Base-by-base conservation (phyloP, 148 eudicot genomes). In the Nepenthes mirabilis region DNA sequence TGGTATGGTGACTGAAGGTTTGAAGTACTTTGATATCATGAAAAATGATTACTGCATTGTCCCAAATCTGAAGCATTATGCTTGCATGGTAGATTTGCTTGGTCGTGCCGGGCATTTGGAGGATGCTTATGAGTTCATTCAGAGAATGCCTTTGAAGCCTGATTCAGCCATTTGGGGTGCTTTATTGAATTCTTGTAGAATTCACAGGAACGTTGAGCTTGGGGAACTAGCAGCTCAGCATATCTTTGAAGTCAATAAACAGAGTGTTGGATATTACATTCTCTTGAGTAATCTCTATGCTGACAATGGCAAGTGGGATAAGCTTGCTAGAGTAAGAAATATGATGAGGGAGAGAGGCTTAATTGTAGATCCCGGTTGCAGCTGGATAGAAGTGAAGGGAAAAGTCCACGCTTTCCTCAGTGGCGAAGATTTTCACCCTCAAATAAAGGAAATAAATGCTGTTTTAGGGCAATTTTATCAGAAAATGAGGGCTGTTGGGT, bases 371-470 rank as follows among this genome's bases (percentile, higher is more conserved):
- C 90, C 97, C 36, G 90, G 88, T 1, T 91, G 97, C 71, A 91
- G 97, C 66, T 88, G 97, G 97, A 74, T 91, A 52, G 97, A 91
- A 79, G 88, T 88, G 36, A 91, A 88, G 67, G 97, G 97, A 56
- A 80, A 70, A 57, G 83, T 91, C 54, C 90, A 91, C 56, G 97
- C 97, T 36, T 91, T 91, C 66, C 94, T 91, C 60, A 88, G 76
- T 48, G 90, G 83, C 23, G 97, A 91, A 54, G 80, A 83, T 54
- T 80, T 65, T 43, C 96, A 91, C 72, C 90, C 97, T 53, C 90
- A 81, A 48, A 81, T 70, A 61, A 72, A 81, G 67, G 93, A 91
- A 71, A 77, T 91, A 47, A 75, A 65, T 74, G 84, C 73, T 62
- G 77, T 82, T 65, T 50, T 91, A 71, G 70, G 75, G 48, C 84